Base-by-base conservation (phyloP, 345 rosid species). In the Gossypium thurberi region DNA sequence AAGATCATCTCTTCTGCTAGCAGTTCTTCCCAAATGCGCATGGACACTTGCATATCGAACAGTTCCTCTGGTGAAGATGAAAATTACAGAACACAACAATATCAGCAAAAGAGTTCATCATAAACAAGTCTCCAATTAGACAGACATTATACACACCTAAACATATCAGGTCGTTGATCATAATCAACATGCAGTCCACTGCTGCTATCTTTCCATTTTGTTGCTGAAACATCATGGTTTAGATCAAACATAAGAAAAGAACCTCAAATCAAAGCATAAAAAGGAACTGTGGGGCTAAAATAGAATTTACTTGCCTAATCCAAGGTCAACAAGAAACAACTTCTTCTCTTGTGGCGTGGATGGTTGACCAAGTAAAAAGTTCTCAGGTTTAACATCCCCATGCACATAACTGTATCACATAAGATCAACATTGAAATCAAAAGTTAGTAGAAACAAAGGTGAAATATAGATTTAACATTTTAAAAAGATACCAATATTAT, bases 121-220 rank as follows among this genome's bases (percentile, higher is more conserved):
- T 66, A 46, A n/a, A 58, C 53, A 21, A 64, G 8, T 52, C 37
- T 26, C 56, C 70, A 60, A 52, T 47, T 58, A 65, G 43, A 37
- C 43, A 73, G 78, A 55, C n/a, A 80, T 21, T 21, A 57, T 37
- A 44, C 73, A 67, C 73, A 85, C 99, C 99, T 93, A 81, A 96
- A 96, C 88, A 96, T 89, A 84, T 96, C 99, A 63, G 99, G 99
- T 76, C 94, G 96, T 74, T 96, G 99, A 80, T 96, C 99, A 87
- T 96, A 96, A 25, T 90, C 97, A 75, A 93, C 96, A 83, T 96
- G 99, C 68, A 71, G 81, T 65, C 98, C 97, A 23, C 80, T 87
- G 51, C 89, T 78, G 77, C 84, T 74, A 80, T 96, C 96, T 80
- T 79, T 86, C 99, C 99, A 96, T 79, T 88, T 93, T 58, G 99